phyloP scores from a whole-genome alignment of 2,329 filamentous ascomycete species.

The Nakataea oryzae region DNA sequence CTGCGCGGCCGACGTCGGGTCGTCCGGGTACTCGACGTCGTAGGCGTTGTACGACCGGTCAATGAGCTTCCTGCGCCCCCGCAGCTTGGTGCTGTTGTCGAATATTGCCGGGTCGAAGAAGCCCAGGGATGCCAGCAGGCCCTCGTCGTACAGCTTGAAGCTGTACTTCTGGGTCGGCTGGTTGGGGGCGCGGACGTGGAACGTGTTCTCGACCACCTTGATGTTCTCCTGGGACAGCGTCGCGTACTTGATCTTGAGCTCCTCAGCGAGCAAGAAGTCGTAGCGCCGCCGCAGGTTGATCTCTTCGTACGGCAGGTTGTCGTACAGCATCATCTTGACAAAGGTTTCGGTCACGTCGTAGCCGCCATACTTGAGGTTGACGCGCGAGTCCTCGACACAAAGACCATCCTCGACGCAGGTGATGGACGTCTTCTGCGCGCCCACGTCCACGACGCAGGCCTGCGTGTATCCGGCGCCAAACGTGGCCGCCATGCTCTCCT shows the following conservation, averaged over 20 bases:
- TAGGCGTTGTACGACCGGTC: constrained; percentile 89
- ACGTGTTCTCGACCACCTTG: constrained; percentile 78
- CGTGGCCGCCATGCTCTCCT: constrained; percentile 88
- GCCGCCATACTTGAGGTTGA: constrained; percentile 92
- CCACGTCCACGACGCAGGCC: constrained; percentile 90
- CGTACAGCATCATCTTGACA: constrained; percentile 94
- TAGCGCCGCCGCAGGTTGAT: constrained; percentile 87
- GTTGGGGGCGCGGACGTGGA: constrained; percentile 79
- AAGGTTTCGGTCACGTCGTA: constrained; percentile 90
- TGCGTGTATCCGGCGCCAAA: constrained; percentile 93
- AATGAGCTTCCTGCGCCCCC: constrained; percentile 69
- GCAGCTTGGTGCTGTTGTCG: constrained; percentile 70
- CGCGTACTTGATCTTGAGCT: constrained; percentile 87
- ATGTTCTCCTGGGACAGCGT: constrained; percentile 87
- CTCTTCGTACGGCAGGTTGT: constrained; percentile 90
- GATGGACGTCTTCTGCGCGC: constrained; percentile 93
- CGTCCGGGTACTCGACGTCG: constrained; percentile 76
- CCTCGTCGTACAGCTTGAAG: constrained; percentile 96
- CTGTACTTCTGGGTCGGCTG: constrained; percentile 86
- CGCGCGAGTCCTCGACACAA: constrained; percentile 83
- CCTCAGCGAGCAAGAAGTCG: constrained; percentile 87
- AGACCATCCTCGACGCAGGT: constrained; percentile 96
- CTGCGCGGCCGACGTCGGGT: constrained; percentile 79
- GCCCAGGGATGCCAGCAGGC: constrained; percentile 90
- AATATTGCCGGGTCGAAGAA: constrained; percentile 85